Evolutionary conservation across 495 filamentous ascomycete genomes (phyloP), one percentile per base, ranked within the genome.

Genomic region (Diplogelasinospora grovesii): DNA sequence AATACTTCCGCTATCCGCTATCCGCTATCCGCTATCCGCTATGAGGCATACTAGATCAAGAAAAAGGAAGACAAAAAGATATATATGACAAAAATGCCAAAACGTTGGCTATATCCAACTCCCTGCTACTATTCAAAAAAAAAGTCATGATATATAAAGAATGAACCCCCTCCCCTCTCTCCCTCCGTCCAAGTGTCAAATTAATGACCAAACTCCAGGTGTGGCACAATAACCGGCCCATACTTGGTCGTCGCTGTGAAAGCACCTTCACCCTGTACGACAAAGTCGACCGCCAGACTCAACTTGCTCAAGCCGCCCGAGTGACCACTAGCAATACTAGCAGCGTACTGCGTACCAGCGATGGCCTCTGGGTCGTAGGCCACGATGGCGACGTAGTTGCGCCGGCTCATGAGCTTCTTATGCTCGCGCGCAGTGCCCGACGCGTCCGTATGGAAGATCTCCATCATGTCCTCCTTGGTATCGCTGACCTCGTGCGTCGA

Each of bases 401-500:
- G 66, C 19, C 93, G 64, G 3, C 79, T 87, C 92, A 97, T 97
- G 23, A 98, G 73, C 53, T 87, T 84, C 59, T 86, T 85, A 48
- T 84, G 67, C 63, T 98, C 92, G 18, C 93, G 71, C 1, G 78
- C 65, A 20, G 77, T 68, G 10, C 93, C 89, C 36, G 77, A 83
- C 13, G 90, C 85, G 52, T 98, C 92, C 6, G 74, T 81, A 57
- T 89, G 82, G 74, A 98, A 98, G 48, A 98, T 86, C 66, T 98
- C 92, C 81, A 97, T 89, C 92, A 98, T 98, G 58, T 98, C 92
- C 63, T 98, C 92, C 61, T 98, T 98, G 25, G 92, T 98, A 56
- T 98, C 92, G 16, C 66, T 71, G n/a, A 73, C 58, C 33, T 70
- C 61, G 52, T 81, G 69, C 2, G 70, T 78, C 14, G 78, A 83